Conservation (phyloP, 2,329 filamentous ascomycete species). For the Graphiopsis chlorocephala region DNA sequence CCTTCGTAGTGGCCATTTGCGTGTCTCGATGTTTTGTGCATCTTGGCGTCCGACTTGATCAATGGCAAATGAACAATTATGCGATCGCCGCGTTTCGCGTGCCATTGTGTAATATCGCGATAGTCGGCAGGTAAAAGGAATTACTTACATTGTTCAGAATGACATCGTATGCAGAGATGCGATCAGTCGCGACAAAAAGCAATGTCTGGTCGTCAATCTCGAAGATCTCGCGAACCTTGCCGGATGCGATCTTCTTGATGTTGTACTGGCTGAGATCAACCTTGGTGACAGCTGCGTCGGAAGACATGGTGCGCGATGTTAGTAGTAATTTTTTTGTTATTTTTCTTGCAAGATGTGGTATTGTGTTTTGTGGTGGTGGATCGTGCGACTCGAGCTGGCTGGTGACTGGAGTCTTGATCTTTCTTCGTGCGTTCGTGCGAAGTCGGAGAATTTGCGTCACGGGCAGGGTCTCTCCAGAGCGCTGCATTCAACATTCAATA, state of each 20-base stretch:
- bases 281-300: conserved; percentile 10
- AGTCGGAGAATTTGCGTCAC: conserved; percentile 16
- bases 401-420: conserved; percentile 13
- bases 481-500: background rate
- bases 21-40: background rate
- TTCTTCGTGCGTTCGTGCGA: conserved; percentile 13
- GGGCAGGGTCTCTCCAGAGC: background rate
- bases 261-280: conserved; percentile 29
- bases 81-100: background rate
- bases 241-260: conserved; percentile 53
- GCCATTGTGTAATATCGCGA: background rate
- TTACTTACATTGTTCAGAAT: conserved; percentile 70
- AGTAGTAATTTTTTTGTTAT: background rate
- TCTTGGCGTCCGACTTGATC: background rate
- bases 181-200: conserved; percentile 81
- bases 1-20: background rate
- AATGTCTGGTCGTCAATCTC: conserved; percentile 66
- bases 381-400: conserved; percentile 9
- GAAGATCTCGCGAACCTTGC: conserved; percentile 82
- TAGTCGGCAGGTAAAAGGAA: background rate
- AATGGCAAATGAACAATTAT: background rate
- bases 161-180: conserved; percentile 94
- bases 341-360: background rate
- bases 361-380: background rate
- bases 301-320: conserved; percentile 6